Percentiles rank a stretch among this genome's conserved stretches.
Conservation (phyloP, 176 grass and related monocot species). For the Ampelocalamus luodianensis region DNA sequence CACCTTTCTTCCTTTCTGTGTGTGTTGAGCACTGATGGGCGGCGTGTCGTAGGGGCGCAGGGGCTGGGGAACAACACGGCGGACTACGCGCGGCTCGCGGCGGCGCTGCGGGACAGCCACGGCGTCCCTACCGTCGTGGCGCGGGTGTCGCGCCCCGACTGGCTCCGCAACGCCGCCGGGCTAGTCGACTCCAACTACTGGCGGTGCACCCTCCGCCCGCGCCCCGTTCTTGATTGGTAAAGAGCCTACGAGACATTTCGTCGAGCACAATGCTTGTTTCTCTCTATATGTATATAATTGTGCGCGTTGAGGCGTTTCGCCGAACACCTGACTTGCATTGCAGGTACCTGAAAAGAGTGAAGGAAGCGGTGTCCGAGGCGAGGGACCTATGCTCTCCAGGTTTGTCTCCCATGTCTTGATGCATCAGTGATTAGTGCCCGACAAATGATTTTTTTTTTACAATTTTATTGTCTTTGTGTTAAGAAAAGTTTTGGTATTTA, state of each 20-base stretch:
- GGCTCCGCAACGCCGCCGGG: conserved; percentile 88
- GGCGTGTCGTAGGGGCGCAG: conserved; percentile 62
- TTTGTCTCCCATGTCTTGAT: background rate
- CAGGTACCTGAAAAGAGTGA: conserved; percentile 82
- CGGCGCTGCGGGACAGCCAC: conserved; percentile 66
- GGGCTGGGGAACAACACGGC: conserved; percentile 91
- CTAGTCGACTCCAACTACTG: conserved; percentile 79
- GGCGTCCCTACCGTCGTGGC: conserved; percentile 75
- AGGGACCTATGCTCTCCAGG: conserved; percentile 51
- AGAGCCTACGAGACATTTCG: background rate
- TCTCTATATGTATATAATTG: background rate
- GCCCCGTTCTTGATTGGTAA: conserved; percentile 83
- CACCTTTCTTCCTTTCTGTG: background rate
- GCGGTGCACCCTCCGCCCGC: conserved; percentile 74
- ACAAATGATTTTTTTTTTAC: background rate
- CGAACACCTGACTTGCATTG: conserved; percentile 5
- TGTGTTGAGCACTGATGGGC: conserved; percentile 25
- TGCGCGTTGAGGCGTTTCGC: background rate
- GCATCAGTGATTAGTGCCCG: background rate
- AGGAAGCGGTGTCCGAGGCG: conserved; percentile 71
- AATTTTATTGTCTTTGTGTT: background rate
- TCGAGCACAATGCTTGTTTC: background rate
- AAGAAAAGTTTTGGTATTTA: background rate
- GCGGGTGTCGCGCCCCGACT: conserved; percentile 71
- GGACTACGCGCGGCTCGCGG: conserved; percentile 67